These are phyloP conservation scores for Dendrobium huoshanense DNA, from an alignment of 106 monocot genomes.

Conservation along the genomic window DNA sequence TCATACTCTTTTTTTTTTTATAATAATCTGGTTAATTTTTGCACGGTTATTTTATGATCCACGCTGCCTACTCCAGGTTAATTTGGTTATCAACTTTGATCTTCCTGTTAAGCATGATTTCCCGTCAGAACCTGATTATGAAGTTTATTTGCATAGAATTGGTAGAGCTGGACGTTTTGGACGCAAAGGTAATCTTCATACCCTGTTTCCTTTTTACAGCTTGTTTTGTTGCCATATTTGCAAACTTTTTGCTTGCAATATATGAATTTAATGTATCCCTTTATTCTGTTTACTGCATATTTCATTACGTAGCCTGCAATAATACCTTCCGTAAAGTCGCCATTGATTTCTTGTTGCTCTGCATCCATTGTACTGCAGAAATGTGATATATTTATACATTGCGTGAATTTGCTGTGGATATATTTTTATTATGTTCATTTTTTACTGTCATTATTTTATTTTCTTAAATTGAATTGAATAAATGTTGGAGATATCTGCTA, in stretches of 20 bases:
- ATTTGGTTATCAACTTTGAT: conserved; percentile 92
- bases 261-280: conserved; percentile 1
- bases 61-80: conserved; percentile 39
- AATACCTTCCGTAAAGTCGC: neutral
- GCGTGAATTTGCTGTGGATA: too few species aligned
- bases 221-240: neutral
- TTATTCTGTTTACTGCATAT: neutral
- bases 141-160: conserved; percentile 92
- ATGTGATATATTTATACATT: too few species aligned
- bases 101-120: conserved; percentile 60
- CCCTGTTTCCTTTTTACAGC: neutral
- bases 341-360: too few species aligned
- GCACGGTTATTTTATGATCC: neutral
- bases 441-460: too few species aligned
- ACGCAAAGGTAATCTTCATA: conserved; percentile 62
- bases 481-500: too few species aligned
- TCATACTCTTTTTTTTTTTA: neutral
- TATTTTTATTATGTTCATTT: too few species aligned
- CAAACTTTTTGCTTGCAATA: neutral
- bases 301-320: neutral
- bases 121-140: conserved; percentile 69
- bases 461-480: too few species aligned
- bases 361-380: too few species aligned
- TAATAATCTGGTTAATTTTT: neutral
- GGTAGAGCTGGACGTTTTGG: conserved; percentile 96